Evolutionary conservation across 2,329 filamentous ascomycete species (phyloP), one percentile per base, ranked within the genome.

Genomic region (Cephalotrichum gorgonifer): DNA sequence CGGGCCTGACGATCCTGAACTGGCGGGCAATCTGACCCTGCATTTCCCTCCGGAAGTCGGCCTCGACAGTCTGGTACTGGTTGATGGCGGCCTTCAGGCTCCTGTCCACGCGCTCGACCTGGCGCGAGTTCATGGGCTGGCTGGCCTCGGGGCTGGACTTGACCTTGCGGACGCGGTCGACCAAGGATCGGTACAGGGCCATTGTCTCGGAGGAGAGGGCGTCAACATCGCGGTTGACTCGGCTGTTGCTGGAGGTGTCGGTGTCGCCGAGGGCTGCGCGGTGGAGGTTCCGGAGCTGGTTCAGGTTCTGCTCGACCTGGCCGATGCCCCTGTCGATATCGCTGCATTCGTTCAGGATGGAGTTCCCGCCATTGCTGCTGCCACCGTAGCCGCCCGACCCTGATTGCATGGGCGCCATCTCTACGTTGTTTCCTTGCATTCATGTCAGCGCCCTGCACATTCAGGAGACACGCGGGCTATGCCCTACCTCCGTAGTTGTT

Each of bases 21-120:
- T 96, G 89, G 49, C 93, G 80, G 55, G 83, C 85, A 70, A 94
- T 86, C 66, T 94, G 88, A 45, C 88, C 85, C 63, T 87, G 78
- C 28, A 88, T 81, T 56, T 85, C 83, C 66, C 86, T 85, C 62
- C 85, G 80, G 75, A 90, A 95, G 22, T 83, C 76, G 1, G 79
- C 79, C 66, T 97, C 90, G 49, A 88, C 74, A 55, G 81, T 76
- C 67, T 93, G 88, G 72, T 90, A 96, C 53, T 81, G 72, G 57
- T 86, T 79, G 64, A 95, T 91, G 52, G 87, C 86, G 42, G 76
- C 72, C 71, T 91, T 90, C 57, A 96, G 75, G 50, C 84, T 79
- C 47, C 85, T 79, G 64, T 94, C 87, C 43, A 93, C 79, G 51
- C 83, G 83, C 58, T 85, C 84, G 54, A 96, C 85, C 65, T 96